Base-by-base conservation (phyloP, 306 rosid genomes). In the Trifolium repens region DNA sequence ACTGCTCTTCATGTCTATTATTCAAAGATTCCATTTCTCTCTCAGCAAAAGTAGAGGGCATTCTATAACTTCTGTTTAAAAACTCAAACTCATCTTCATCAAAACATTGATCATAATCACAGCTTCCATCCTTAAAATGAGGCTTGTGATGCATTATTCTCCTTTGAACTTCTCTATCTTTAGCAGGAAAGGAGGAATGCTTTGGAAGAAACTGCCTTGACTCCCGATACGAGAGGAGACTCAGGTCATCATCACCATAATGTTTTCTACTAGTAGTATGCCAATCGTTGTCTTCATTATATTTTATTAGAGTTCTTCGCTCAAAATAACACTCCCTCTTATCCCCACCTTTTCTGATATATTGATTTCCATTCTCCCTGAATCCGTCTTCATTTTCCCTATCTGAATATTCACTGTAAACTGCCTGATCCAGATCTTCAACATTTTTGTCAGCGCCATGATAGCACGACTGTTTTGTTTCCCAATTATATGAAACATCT, bases 201-300 rank as follows among this genome's bases (percentile, higher is more conserved):
- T 69, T 83, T n/a, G 85, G 77, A 71, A 19, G 67, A 82, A 79
- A 76, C 34, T 77, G 75, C 67, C 84, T 82, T 58, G 88, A 70
- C 67, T 84, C 85, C 80, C 84, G 73, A 22, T 55, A 75, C 9
- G 86, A 58, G 54, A 19, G 67, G 73, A 80, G 81, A 80, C 54
- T 80, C 62, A 9, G n/a, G 62, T 82, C 79, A 71, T 78, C 81
- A 72, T 74, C 79, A 53, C 63, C 49, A 70, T 73, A 74, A 71
- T 35, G 63, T 16, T 54, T 68, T 71, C 70, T 60, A 62, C 70
- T 79, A 80, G 57, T 70, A 57, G 9, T 69, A 82, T 72, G 50
- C 85, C 82, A 65, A 78, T 79, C 79, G 37, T 71, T 62, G 61
- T 76, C 88, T 69, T 66, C 86, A 73, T 54, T 53, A 54, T 70